A percentile compares a stretch with the other conserved stretches of the same genome.
phyloP scores from a whole-genome alignment of 345 rosid species.

The Syzygium grande region DNA sequence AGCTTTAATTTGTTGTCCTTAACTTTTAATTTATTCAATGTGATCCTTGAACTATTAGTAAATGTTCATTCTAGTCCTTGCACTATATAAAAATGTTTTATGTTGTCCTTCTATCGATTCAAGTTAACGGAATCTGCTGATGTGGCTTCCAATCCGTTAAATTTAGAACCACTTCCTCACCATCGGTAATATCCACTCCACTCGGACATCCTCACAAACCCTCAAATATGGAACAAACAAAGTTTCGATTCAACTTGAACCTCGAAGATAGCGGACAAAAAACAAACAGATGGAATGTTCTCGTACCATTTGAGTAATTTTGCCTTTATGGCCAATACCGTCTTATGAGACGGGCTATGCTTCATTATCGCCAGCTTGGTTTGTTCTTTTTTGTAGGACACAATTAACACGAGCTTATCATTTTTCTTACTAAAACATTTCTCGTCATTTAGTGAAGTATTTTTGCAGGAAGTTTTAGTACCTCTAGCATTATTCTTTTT shows the following conservation, averaged over 20 bases:
- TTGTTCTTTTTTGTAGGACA: background rate
- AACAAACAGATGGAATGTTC: background rate
- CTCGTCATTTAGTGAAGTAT: background rate
- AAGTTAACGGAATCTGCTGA: too few species aligned
- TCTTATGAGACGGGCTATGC: background rate
- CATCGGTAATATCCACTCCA: background rate
- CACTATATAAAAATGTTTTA: too few species aligned
- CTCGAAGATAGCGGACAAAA: background rate
- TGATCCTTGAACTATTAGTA: accelerated
- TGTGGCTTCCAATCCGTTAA: background rate
- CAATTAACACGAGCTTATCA: background rate
- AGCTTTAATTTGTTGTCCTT: background rate
- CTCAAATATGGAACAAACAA: background rate
- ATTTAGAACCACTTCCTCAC: background rate
- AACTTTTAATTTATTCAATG: too few species aligned
- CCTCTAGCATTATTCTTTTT: background rate
- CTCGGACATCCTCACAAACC: background rate
- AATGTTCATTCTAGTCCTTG: background rate
- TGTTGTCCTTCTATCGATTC: too few species aligned
- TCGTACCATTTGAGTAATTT: background rate
- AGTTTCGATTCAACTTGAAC: background rate
- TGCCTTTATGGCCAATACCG: background rate
- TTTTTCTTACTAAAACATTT: too few species aligned
- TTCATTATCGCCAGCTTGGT: background rate
- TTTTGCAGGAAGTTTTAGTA: background rate